Evolutionary conservation across 208 protist genomes (phyloP), one percentile per base, ranked within the genome.

Genomic region (Leishmania amazonensis): DNA sequence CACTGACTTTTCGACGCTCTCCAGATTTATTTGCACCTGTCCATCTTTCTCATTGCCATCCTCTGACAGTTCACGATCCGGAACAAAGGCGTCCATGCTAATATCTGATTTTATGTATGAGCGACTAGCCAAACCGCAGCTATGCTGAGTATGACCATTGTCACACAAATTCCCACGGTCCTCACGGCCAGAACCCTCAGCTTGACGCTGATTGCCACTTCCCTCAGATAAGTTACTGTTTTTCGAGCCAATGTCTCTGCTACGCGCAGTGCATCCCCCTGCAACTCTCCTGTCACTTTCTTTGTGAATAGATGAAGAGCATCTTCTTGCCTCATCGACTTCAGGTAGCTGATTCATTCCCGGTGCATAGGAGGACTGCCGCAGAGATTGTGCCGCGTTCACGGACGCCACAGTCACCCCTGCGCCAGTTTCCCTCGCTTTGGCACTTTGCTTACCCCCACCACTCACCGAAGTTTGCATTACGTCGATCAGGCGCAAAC

Each of bases 251-350:
- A 40, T 9, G 51, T 75, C 68, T 57, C 75, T 72, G 45, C 75
- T 83, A 4, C 54, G 65, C 40, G 58, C 60, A 60, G 75, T 57
- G 42, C 65, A 79, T 21, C 75, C 38, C 47, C 9, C 35, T 72
- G n/a, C 49, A 24, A 47, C 57, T 57, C 40, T 11, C 24, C 40
- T 9, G 21, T 65, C 40, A 53, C 8, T 51, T 19, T 35, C 11
- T 15, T 67, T 17, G 31, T 24, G 57, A 60, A 64, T 47, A 65
- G 75, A 35, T 21, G 35, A 64, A 51, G 75, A 67, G 31, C 31
- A 7, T 49, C 13, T 28, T 47, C 75, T 42, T 45, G 54, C n/a
- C 8, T 65, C 40, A 35, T 67, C 75, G 53, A 67, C 53, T 7
- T 0, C 57, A 24, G 75, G 54, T 49, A 67, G 38, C 35, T 35